Evolutionary conservation across 1,284 basidiomycete genomes (phyloP).

Genomic region (Fomes fomentarius): DNA sequence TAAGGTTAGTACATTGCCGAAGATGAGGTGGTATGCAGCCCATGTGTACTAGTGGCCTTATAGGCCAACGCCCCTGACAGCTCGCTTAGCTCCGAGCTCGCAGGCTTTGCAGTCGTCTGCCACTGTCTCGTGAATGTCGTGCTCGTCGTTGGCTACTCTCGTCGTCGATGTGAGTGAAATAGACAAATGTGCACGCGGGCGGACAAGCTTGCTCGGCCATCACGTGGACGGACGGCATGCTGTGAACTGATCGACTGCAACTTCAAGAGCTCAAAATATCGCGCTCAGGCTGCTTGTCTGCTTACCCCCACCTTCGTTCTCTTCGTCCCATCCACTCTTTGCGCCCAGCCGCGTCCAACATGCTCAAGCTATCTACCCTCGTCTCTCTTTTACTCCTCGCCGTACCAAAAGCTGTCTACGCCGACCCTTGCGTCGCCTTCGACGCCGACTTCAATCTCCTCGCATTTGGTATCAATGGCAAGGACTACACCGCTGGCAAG

Average conservation of each 20-base stretch:
- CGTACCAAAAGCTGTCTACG: constrained; percentile 41
- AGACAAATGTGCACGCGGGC: no score
- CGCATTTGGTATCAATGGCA: constrained; percentile 73
- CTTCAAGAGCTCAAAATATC: no score
- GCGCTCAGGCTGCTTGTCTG: no score
- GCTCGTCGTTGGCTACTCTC: no score
- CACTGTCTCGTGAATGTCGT: no score
- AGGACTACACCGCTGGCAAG: constrained; percentile 73
- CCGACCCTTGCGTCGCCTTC: constrained; percentile 67
- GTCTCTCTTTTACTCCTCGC: constrained; percentile 62
- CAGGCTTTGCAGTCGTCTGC: not conserved
- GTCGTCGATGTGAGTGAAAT: no score
- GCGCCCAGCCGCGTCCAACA: constrained; percentile 23
- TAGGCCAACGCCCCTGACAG: no score
- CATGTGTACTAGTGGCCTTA: no score
- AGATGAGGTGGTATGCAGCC: no score
- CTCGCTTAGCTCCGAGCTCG: no score
- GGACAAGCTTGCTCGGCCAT: no score
- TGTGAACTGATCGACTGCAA: not conserved
- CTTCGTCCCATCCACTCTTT: constrained; percentile 1
- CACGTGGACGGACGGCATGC: not conserved
- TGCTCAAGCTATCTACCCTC: constrained; percentile 49
- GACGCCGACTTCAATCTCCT: constrained; percentile 73
- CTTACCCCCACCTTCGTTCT: constrained; percentile 1
- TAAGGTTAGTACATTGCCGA: no score